Base-by-base conservation (phyloP, 2,329 filamentous ascomycete species). In the Venturia effusa region DNA sequence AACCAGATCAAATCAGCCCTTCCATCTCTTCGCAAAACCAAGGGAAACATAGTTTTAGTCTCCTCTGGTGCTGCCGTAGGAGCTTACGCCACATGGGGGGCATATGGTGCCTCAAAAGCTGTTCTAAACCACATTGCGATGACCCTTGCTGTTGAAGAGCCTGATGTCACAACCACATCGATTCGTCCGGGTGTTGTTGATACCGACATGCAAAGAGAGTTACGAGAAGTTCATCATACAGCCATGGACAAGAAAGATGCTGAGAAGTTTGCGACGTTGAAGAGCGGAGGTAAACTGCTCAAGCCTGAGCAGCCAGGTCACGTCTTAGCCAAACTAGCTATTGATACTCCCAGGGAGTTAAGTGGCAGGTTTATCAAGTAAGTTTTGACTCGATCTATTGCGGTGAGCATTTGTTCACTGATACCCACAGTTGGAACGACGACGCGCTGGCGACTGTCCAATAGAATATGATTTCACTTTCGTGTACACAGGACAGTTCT, bases 201-300 rank as follows among this genome's bases (percentile, higher is more conserved):
- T 71, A 97, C 92, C 0, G 88, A 88, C 61, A 97, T 97, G 92
- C 92, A 96, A 74, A 81, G 81, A n/a, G 83, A 88, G 64, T 83
- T 99, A 64, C 81, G 94, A 61, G 86, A 92, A 59, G 83, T 85
- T 65, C 88, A 94, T 73, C 79, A 82, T 8, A 79, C 77, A 34
- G 76, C 75, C 19, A 84, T 90, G 82, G 82, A 84, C 67, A 75
- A 76, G 24, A 79, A 80, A 62, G 82, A 87, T 68, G 79, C 79
- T 30, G 74, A 78, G 22, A 86, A 83, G 69, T 97, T 97, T 70
- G 79, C 84, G 15, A 79, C 83, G 0, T 81, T 89, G 19, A 88
- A 92, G 72, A 82, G 85, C 67, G 81, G 83, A 6, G 92, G 92
- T 17, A 83, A 83, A 61, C 76, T 97, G 61, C 78, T 97, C 67